Evolutionary conservation across 176 grass and related monocot species (phyloP), one percentile per base, ranked within the genome.

Genomic region (Aegilops sharonensis): DNA sequence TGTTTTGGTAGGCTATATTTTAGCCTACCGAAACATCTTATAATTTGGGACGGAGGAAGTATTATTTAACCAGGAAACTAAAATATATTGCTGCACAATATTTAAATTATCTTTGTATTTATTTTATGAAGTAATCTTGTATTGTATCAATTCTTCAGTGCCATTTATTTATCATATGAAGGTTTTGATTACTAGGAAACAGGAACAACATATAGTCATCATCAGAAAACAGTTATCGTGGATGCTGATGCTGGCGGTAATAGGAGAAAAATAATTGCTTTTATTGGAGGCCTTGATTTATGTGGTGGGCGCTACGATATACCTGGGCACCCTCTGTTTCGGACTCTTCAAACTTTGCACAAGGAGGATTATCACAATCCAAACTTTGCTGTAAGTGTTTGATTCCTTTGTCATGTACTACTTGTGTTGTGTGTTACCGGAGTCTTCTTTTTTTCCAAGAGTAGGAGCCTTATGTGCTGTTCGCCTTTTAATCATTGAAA

Each of bases 331-430:
- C 87, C 90, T 88, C 60, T 98, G 75, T 98, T 98, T 79, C 72
- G 35, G 31, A 92, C 89, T 69, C 89, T 98, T 39, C 73, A 95
- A 31, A 93, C 88, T 70, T 39, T 90, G 64, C 95, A 98, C 79
- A 98, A 95, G 85, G 87, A 95, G 77, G 95, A 98, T 85, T 98
- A 92, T 92, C 50, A 93, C 86, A 95, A 98, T 77, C 95, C 91
- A 29, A 98, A 98, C 78, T 98, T 93, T 77, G 68, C 37, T 50
- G 91, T 97, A 90, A 82, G 65, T 56, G 4, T 72, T 35, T 68
- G 2, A 11, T 77, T 65, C 37, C 40, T 73, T 15, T 47, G 29
- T 59, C 31, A 40, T 48, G 5, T 59, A 34, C 43, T 47, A 43
- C 20, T 56, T 37, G 23, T 77, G 21, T 56, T 37, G 23, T 77